A percentile compares a stretch with the other conserved stretches of the same genome.
Evolutionary conservation across 345 rosid genomes (phyloP).

Genomic region (Draba incana): DNA sequence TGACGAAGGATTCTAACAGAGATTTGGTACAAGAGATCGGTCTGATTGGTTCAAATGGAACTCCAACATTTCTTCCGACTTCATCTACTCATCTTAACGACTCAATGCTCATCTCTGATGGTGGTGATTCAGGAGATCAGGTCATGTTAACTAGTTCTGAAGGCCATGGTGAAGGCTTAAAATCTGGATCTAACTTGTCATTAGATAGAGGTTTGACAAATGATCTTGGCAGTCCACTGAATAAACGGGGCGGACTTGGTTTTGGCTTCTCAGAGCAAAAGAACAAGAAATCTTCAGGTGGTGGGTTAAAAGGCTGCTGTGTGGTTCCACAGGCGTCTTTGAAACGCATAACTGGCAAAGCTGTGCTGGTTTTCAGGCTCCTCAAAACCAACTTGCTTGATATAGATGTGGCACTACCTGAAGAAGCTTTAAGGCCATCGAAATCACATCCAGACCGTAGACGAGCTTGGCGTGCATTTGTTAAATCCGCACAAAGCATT

Average conservation of each 20-base stretch:
- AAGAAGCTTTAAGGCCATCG: conserved; percentile 73
- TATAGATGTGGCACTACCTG: conserved; percentile 88
- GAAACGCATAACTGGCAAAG: conserved; percentile 69
- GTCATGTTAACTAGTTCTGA: conserved; percentile 36
- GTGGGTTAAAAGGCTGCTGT: conserved; percentile 51
- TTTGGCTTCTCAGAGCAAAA: conserved; percentile 49
- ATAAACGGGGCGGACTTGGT: conserved; percentile 40
- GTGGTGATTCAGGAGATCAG: conserved; percentile 43
- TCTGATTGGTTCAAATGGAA: conserved; percentile 78
- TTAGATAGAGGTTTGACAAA: conserved; percentile 33
- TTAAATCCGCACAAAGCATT: conserved; percentile 78
- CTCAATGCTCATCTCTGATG: conserved; percentile 46
- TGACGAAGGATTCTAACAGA: conserved; percentile 79
- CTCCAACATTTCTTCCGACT: conserved; percentile 62
- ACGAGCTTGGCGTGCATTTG: conserved; percentile 81
- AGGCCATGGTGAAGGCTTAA: conserved; percentile 40
- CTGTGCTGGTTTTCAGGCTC: conserved; percentile 51
- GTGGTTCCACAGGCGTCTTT: conserved; percentile 78
- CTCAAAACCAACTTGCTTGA: conserved; percentile 87
- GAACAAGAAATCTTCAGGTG: conserved; percentile 45
- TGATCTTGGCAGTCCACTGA: conserved; percentile 39
- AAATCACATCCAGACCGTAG: conserved; percentile 62
- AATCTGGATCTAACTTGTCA: conserved; percentile 39
- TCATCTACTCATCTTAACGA: conserved; percentile 57
- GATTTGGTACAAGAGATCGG: conserved; percentile 85